A percentile compares a stretch with the other conserved stretches of the same genome.
Conservation (phyloP, 352 stramenopile species). For the Phytophthora idaei region DNA sequence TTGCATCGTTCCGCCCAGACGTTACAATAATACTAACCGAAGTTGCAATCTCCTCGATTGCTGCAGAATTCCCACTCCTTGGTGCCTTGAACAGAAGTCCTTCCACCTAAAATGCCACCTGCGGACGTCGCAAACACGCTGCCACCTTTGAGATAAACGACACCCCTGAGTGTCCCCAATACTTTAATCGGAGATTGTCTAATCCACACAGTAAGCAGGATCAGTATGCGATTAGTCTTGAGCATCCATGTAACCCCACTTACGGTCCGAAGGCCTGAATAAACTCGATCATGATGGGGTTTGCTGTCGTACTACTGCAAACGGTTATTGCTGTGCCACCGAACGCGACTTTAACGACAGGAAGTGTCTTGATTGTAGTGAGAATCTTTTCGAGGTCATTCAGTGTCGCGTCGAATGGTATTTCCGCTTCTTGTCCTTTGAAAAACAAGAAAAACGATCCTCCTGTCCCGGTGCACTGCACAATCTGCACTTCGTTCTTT, state of each 20-base stretch:
- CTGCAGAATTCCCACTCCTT: constrained; percentile 92
- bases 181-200: constrained; percentile 72
- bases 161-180: constrained; percentile 41
- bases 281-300: constrained; percentile 74
- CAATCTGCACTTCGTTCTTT: constrained; percentile 83
- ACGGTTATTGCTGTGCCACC: constrained; percentile 34
- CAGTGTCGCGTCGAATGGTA: constrained; percentile 62
- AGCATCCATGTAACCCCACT: neutral
- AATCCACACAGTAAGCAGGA: neutral
- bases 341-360: constrained; percentile 59
- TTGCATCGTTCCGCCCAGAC: neutral
- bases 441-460: constrained; percentile 79
- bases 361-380: constrained; percentile 32
- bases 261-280: constrained; percentile 63
- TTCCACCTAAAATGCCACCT: constrained; percentile 45
- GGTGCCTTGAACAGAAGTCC: constrained; percentile 68
- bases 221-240: constrained; percentile 7
- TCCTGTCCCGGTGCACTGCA: constrained; percentile 75
- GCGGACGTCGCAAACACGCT: constrained; percentile 55
- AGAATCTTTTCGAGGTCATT: constrained; percentile 63
- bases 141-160: constrained; percentile 48
- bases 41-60: constrained; percentile 89
- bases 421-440: constrained; percentile 51
- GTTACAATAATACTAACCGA: constrained; percentile 20
- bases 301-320: constrained; percentile 48